phyloP scores from a whole-genome alignment of 768 basidiomycete genomes.

The Lentinula boryana region DNA sequence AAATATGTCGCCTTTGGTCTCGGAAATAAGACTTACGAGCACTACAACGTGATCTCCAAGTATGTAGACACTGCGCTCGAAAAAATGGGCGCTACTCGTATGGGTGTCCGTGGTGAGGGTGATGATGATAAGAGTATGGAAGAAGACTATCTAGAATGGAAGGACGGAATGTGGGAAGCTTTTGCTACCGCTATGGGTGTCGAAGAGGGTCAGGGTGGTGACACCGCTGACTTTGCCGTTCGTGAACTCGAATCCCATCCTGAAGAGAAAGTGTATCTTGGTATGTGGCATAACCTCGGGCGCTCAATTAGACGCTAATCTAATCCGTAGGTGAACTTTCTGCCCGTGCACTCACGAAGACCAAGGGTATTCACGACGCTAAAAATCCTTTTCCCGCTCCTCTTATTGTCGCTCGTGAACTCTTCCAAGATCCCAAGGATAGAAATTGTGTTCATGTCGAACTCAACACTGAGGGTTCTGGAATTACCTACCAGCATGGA shows the following conservation, averaged over 20 bases:
- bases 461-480: conserved; percentile 89
- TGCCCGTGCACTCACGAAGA: conserved; percentile 85
- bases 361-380: conserved; percentile 94
- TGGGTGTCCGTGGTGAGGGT: conserved; percentile 90
- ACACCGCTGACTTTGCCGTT: conserved; percentile 90
- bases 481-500: conserved; percentile 97
- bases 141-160: conserved; percentile 99
- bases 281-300: conserved; percentile 31
- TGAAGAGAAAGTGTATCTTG: conserved; percentile 88
- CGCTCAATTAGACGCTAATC: background rate
- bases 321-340: conserved; percentile 76
- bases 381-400: conserved; percentile 96
- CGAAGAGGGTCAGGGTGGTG: conserved; percentile 95
- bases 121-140: conserved; percentile 99
- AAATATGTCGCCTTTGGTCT: conserved; percentile 95
- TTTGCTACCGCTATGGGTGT: conserved; percentile 80
- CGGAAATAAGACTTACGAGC: conserved; percentile 92
- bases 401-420: conserved; percentile 69
- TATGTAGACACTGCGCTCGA: conserved; percentile 68
- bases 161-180: conserved; percentile 93
- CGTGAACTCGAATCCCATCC: conserved; percentile 74
- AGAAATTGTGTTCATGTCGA: conserved; percentile 95
- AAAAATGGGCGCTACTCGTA: conserved; percentile 77
- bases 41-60: conserved; percentile 88
- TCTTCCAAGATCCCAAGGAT: conserved; percentile 68